A percentile compares a stretch with the other conserved stretches of the same genome.
Conservation (phyloP, 2,329 filamentous ascomycete species). For the Phaeosphaeriaceae sp. region DNA sequence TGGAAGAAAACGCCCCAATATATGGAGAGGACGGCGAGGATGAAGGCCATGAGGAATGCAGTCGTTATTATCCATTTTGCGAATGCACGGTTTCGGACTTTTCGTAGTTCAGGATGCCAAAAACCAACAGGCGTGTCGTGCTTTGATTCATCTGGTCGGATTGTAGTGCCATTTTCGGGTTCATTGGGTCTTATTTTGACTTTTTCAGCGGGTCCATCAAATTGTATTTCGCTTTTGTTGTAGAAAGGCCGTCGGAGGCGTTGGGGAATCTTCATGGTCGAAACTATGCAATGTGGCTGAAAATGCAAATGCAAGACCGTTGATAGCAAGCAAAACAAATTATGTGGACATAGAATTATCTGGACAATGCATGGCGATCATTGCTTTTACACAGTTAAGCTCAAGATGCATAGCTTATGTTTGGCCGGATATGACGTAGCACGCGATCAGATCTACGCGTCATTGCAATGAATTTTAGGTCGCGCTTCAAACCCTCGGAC, state of each 20-base stretch:
- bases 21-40: constrained; percentile 64
- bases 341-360: background rate
- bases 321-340: background rate
- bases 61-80: constrained; percentile 55
- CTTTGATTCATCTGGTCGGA: constrained; percentile 14
- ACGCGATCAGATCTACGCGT: constrained; percentile 5
- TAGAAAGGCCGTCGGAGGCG: constrained; percentile 5
- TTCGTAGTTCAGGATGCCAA: constrained; percentile 52
- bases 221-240: constrained; percentile 10
- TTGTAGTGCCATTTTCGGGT: constrained; percentile 14
- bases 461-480: constrained; percentile 1
- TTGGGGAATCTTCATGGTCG: constrained; percentile 3
- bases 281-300: background rate
- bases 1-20: constrained; percentile 68
- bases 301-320: background rate
- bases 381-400: background rate
- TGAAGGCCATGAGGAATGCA: constrained; percentile 62
- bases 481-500: background rate
- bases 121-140: constrained; percentile 54
- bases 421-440: constrained; percentile 6
- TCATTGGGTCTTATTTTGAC: constrained; percentile 8
- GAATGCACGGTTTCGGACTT: constrained; percentile 51
- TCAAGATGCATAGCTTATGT: background rate
- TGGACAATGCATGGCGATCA: constrained; percentile 6
- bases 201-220: constrained; percentile 1